Percentiles rank a stretch among this genome's conserved stretches.
phyloP scores from a whole-genome alignment of 352 stramenopile genomes.

The Globisporangium spiculum region DNA sequence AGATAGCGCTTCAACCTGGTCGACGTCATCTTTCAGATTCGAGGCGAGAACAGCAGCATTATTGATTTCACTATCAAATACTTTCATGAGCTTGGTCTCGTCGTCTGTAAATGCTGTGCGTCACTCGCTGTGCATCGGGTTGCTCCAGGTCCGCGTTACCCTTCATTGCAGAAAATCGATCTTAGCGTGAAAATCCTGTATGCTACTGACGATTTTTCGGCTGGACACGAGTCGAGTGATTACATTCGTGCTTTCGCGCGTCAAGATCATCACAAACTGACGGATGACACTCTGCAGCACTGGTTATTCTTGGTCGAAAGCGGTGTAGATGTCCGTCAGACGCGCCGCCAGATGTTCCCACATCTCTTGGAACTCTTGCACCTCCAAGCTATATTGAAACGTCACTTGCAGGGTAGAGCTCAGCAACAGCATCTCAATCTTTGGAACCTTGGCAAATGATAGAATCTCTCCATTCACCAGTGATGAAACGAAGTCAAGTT shows the following conservation, averaged over 20 bases:
- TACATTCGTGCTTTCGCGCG: neutral
- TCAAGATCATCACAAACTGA: conserved; percentile 6
- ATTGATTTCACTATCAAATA: neutral
- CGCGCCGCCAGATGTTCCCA: neutral
- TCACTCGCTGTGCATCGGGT: too few species aligned
- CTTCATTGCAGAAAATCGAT: conserved; percentile 4
- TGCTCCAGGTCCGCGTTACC: neutral
- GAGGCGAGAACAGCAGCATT: neutral
- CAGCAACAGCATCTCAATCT: neutral
- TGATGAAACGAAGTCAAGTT: neutral
- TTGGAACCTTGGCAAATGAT: neutral
- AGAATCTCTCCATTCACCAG: neutral
- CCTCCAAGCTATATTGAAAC: neutral
- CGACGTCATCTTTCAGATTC: neutral
- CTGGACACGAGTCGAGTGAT: conserved; percentile 4
- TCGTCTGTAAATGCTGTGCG: neutral
- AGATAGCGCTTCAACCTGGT: neutral
- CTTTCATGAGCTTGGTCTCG: neutral
- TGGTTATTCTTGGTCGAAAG: neutral
- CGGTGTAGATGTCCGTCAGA: neutral
- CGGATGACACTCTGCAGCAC: neutral
- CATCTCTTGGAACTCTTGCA: conserved; percentile 11
- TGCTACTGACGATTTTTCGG: neutral
- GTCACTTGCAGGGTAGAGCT: too few species aligned
- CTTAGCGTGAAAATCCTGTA: conserved; percentile 12